Conservation (phyloP, 2,329 filamentous ascomycete species). For the Penicillium italicum region DNA sequence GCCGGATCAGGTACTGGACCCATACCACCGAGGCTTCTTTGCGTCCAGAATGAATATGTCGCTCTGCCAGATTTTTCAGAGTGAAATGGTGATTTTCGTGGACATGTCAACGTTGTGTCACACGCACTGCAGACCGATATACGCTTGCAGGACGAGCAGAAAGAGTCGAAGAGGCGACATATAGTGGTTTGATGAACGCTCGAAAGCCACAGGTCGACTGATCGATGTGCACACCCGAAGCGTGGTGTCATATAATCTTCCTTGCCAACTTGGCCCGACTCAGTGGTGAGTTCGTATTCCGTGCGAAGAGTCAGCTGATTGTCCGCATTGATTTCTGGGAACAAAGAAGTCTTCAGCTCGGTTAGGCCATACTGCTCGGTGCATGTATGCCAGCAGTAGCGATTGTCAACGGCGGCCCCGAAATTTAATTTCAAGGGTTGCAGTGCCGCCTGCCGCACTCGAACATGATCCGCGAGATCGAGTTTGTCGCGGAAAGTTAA, state of each 20-base stretch:
- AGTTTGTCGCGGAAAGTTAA: conserved; percentile 39
- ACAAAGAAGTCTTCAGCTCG: conserved; percentile 34
- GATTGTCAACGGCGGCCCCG: conserved; percentile 27
- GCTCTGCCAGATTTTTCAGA: conserved; percentile 24
- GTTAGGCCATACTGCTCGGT: conserved; percentile 35
- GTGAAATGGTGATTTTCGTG: conserved; percentile 32
- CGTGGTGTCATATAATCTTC: conserved; percentile 40
- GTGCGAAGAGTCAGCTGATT: conserved; percentile 35
- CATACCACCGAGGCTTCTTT: conserved; percentile 32
- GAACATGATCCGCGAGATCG: conserved; percentile 34
- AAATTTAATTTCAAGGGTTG: conserved; percentile 27
- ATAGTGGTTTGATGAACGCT: conserved; percentile 38
- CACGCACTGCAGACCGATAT: conserved; percentile 39
- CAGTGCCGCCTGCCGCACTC: conserved; percentile 28
- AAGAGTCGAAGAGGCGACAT: conserved; percentile 34
- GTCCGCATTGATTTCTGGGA: conserved; percentile 33
- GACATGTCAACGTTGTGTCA: conserved; percentile 33
- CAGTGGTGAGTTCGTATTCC: conserved; percentile 37
- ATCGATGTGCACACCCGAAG: conserved; percentile 41
- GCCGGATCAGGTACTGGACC: conserved; percentile 27
- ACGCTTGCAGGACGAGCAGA: conserved; percentile 34
- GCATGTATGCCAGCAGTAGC: conserved; percentile 41
- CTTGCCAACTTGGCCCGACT: conserved; percentile 35
- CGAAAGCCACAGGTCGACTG: conserved; percentile 40
- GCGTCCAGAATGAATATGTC: conserved; percentile 37